phyloP scores from a whole-genome alignment of 2,329 filamentous ascomycete genomes.

The Huntiella bhutanensis region DNA sequence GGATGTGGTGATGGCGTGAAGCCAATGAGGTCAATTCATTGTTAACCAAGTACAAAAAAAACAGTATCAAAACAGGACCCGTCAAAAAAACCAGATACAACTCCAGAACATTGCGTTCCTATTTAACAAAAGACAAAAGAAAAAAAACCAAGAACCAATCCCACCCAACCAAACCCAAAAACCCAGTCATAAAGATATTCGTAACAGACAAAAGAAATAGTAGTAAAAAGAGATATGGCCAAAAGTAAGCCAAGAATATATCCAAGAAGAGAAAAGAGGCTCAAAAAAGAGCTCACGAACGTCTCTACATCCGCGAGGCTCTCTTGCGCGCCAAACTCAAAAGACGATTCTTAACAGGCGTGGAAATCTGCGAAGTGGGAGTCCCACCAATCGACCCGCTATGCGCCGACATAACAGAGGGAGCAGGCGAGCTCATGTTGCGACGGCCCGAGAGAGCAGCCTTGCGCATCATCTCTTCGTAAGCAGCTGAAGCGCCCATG shows the following conservation, averaged over 20 bases:
- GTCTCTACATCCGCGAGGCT: conserved; percentile 3
- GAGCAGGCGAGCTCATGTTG: conserved; percentile 18
- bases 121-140: conserved; percentile 1
- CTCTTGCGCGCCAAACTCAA: conserved; percentile 9
- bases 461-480: conserved; percentile 29
- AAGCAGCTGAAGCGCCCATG: conserved; percentile 22
- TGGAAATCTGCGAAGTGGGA: conserved; percentile 6
- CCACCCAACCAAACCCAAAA: not conserved
- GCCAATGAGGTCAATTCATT: not conserved
- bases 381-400: conserved; percentile 2
- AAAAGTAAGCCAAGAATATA: no score
- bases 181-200: conserved; percentile 1
- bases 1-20: not conserved
- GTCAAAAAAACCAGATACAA: not conserved
- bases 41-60: not conserved
- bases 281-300: no score
- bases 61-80: no score
- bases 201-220: conserved; percentile 4
- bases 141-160: not conserved
- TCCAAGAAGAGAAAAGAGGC: no score
- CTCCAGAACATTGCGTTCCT: not conserved
- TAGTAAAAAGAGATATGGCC: not conserved
- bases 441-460: conserved; percentile 24
- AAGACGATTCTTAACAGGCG: conserved; percentile 11
- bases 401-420: conserved; percentile 9